phyloP scores from a whole-genome alignment of 495 filamentous ascomycete genomes.

The Oidiodendron maius region DNA sequence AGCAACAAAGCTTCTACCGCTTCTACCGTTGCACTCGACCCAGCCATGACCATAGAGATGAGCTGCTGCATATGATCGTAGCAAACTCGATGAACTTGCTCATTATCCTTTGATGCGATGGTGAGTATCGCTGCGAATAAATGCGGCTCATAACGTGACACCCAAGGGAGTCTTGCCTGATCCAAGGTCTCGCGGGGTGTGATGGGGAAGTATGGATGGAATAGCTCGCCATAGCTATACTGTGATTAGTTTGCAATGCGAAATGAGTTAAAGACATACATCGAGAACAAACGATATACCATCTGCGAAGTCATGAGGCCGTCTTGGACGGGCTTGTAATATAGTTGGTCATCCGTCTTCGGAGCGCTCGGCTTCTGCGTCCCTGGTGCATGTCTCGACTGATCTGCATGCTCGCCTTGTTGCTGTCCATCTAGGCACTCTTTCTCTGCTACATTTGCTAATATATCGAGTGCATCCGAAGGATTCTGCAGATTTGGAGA shows the following conservation, averaged over 20 bases:
- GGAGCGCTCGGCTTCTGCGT: constrained; percentile 1
- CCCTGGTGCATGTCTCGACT: neutral
- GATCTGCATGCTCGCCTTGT: constrained; percentile 7
- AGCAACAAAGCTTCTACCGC: constrained; percentile 59
- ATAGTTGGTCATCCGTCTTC: constrained; percentile 14
- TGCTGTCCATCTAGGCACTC: constrained; percentile 12
- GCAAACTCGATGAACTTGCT: constrained; percentile 52
- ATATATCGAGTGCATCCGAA: constrained; percentile 39
- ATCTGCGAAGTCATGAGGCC: constrained; percentile 16
- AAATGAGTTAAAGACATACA: constrained; percentile 1
- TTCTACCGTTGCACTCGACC: constrained; percentile 54
- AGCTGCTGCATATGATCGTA: constrained; percentile 58
- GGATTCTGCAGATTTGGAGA: constrained; percentile 39
- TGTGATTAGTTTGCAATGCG: neutral
- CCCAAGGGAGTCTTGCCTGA: constrained; percentile 34
- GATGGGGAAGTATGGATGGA: constrained; percentile 58
- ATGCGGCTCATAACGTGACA: constrained; percentile 49
- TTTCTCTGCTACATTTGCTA: constrained; percentile 37
- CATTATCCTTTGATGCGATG: constrained; percentile 55
- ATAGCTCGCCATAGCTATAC: constrained; percentile 32
- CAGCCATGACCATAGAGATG: constrained; percentile 54
- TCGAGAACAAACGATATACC: constrained; percentile 19
- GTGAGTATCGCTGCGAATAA: constrained; percentile 57
- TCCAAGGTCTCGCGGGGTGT: constrained; percentile 51
- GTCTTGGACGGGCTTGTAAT: constrained; percentile 22